Evolutionary conservation across 1,284 basidiomycete genomes (phyloP), one percentile per base, ranked within the genome.

Genomic region (Sporisorium iseilematis-ciliati): DNA sequence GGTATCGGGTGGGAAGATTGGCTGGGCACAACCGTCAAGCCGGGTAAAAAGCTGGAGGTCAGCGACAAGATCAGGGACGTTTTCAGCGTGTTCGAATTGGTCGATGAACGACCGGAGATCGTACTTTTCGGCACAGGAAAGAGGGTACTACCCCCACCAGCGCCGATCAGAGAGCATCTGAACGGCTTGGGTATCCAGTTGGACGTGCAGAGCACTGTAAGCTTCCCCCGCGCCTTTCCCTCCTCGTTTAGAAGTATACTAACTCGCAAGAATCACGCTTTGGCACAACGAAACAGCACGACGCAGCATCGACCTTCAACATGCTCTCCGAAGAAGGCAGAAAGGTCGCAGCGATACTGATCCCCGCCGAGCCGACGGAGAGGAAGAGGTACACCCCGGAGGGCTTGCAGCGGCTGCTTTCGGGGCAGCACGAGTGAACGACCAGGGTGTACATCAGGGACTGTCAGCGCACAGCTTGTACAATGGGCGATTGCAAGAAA

Each of bases 261-360:
- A 21, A 25, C 51, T 33, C 20, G n/a, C n/a, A n/a, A n/a, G n/a
- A n/a, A n/a, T n/a, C n/a, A n/a, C n/a, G n/a, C n/a, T n/a, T n/a
- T n/a, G n/a, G n/a, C n/a, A n/a, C n/a, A n/a, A n/a, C n/a, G n/a
- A 0, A 3, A 49, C 74, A 94, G 93, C 88, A 92, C 77, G 96
- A 96, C 83, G 95, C 95, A 12, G 94, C 93, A 81, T 92, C 94
- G 35, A 97, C 95, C 0, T 98, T 94, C 86, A 98, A 98, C 85
- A 86, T 98, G 35, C 89, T 98, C 42, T 87, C 91, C 0, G 96
- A 98, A 86, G 95, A 98, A 86, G 95, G 94, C 1, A 88, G 95
- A 58, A 91, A 91, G 20, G 93, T 98, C 14, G 92, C 93, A 26
- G 95, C 93, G 11, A 95, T 95, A 2, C 86, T 97, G 16, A 88